Percentiles rank a stretch among this genome's conserved stretches.
phyloP scores from a whole-genome alignment of 2,329 filamentous ascomycete species.

The Calonectria fujianensis region DNA sequence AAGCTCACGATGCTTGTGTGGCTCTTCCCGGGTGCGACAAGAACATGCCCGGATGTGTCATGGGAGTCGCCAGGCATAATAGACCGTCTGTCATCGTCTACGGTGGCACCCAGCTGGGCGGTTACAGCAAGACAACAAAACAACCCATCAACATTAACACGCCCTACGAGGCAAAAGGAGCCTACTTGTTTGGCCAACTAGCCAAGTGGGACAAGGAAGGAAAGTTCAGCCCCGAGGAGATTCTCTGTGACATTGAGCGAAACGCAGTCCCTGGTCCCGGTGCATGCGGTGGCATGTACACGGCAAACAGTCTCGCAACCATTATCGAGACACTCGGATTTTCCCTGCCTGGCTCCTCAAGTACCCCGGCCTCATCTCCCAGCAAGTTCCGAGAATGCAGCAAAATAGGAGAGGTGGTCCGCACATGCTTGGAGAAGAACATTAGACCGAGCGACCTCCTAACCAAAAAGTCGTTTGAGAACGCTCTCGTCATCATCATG shows the following conservation, averaged over 20 bases:
- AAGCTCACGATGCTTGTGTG: conserved; percentile 29
- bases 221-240: conserved; percentile 18
- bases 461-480: conserved; percentile 73
- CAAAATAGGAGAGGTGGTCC: conserved; percentile 68
- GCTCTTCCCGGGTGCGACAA: conserved; percentile 33
- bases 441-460: conserved; percentile 72
- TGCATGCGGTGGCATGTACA: conserved; percentile 72
- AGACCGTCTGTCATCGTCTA: conserved; percentile 28
- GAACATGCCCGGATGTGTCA: conserved; percentile 35
- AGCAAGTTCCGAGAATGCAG: conserved; percentile 69
- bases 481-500: conserved; percentile 72
- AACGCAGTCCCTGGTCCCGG: conserved; percentile 66
- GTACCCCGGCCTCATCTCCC: conserved; percentile 71
- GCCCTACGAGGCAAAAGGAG: conserved; percentile 22
- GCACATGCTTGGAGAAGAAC: conserved; percentile 69
- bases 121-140: background rate
- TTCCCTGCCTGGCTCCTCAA: conserved; percentile 70
- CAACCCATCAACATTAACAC: conserved; percentile 32
- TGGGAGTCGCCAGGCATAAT: conserved; percentile 31
- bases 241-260: conserved; percentile 45
- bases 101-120: conserved; percentile 25
- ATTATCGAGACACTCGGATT: conserved; percentile 72
- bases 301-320: conserved; percentile 72
- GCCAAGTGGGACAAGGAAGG: conserved; percentile 22
- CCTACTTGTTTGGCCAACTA: conserved; percentile 14